These are phyloP conservation scores for Alternaria arborescens DNA, from an alignment of 2,329 filamentous ascomycete genomes.

Conservation along the genomic window DNA sequence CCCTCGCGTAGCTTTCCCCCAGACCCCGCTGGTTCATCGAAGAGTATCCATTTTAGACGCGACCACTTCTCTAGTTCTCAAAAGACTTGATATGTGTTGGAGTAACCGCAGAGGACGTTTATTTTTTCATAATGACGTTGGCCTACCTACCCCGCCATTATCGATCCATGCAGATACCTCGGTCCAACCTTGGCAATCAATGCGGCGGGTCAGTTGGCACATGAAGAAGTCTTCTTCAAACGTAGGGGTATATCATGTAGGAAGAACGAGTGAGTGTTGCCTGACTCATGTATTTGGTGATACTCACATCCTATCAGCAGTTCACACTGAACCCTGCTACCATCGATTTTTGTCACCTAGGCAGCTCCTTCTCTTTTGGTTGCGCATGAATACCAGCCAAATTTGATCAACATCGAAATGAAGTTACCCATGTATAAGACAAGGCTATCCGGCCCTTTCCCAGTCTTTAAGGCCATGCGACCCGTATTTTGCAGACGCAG, in stretches of 20 bases:
- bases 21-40: neutral
- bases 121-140: neutral
- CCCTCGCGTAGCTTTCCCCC: neutral
- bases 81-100: neutral
- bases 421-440: neutral
- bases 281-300: neutral
- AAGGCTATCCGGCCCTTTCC: neutral
- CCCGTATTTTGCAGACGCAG: neutral
- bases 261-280: neutral
- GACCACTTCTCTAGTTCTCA: neutral
- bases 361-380: neutral
- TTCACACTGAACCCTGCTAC: neutral
- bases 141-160: neutral
- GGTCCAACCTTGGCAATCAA: neutral
- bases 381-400: neutral
- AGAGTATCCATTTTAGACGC: neutral
- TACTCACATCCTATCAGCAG: neutral
- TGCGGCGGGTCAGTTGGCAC: neutral
- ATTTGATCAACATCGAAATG: neutral
- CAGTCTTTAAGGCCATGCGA: neutral
- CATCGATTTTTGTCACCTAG: neutral
- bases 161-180: neutral
- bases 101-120: neutral
- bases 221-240: neutral
- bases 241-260: neutral